These are phyloP conservation scores for Xylaria telfairii DNA, from an alignment of 495 filamentous ascomycete species.

Conservation along the genomic window DNA sequence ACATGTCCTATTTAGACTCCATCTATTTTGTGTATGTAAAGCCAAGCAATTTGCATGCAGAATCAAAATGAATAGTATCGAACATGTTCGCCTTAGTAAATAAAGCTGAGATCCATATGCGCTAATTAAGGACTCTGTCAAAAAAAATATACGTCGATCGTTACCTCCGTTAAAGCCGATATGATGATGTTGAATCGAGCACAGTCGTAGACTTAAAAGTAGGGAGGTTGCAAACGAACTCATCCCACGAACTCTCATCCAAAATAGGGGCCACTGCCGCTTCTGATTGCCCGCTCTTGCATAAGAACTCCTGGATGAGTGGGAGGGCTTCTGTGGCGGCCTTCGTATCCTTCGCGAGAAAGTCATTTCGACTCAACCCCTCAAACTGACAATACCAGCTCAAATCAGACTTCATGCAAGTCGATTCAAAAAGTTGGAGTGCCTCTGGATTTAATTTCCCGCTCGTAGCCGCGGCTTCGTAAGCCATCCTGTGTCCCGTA, in stretches of 20 bases:
- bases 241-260: slow-evolving; percentile 20
- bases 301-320: slow-evolving; percentile 14
- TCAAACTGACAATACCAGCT: slow-evolving; percentile 40
- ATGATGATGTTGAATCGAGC: neutral
- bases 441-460: slow-evolving; percentile 35
- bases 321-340: slow-evolving; percentile 1
- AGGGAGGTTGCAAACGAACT: slow-evolving; percentile 23
- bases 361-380: slow-evolving; percentile 13
- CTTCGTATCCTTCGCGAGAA: neutral
- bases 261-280: slow-evolving; percentile 13
- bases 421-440: slow-evolving; percentile 41
- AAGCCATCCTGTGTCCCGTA: slow-evolving; percentile 47
- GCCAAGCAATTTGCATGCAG: too few species aligned
- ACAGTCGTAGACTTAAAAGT: slow-evolving; percentile 1
- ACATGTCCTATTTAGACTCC: too few species aligned
- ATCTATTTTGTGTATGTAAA: too few species aligned
- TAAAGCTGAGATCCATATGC: neutral
- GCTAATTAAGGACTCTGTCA: neutral
- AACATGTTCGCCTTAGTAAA: neutral
- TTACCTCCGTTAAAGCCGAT: neutral
- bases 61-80: neutral
- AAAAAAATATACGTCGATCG: neutral
- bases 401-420: slow-evolving; percentile 37
- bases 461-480: slow-evolving; percentile 39
- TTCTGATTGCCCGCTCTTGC: neutral